A percentile compares a stretch with the other conserved stretches of the same genome.
phyloP scores from a whole-genome alignment of 2,329 filamentous ascomycete genomes.

The Aspergillus ruber region DNA sequence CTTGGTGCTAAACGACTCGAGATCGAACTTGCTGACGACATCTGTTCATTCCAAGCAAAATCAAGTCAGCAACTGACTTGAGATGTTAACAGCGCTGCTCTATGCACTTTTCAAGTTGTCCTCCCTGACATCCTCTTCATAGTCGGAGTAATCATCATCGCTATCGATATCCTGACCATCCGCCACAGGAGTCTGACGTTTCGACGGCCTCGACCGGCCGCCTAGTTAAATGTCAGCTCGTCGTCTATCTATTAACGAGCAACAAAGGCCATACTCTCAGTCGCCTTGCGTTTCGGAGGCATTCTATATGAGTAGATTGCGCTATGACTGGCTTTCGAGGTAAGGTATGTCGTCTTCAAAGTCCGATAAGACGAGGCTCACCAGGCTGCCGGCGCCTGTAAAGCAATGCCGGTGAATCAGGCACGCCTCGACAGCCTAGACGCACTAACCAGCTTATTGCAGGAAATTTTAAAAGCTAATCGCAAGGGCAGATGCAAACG shows the following conservation, averaged over 20 bases:
- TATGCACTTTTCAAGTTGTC: conserved; percentile 42
- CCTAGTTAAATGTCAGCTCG: conserved; percentile 34
- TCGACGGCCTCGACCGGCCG: conserved; percentile 40
- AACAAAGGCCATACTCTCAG: conserved; percentile 39
- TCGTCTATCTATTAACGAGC: conserved; percentile 13
- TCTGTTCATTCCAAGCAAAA: conserved; percentile 18
- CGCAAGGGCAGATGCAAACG: neutral
- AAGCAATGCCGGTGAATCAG: neutral
- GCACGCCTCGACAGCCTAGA: too few species aligned
- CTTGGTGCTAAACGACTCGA: conserved; percentile 45
- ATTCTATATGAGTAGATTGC: conserved; percentile 37
- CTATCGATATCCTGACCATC: conserved; percentile 39
- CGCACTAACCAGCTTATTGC: too few species aligned
- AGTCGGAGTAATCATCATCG: conserved; percentile 54
- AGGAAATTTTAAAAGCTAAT: too few species aligned
- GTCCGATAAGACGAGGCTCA: neutral
- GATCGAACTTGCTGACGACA: conserved; percentile 49
- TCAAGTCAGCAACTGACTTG: conserved; percentile 16
- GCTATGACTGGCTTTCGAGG: too few species aligned
- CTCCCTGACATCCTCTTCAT: conserved; percentile 43
- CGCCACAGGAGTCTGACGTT: conserved; percentile 43
- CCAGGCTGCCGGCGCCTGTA: neutral
- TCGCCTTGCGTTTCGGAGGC: conserved; percentile 67
- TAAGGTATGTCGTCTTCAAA: neutral
- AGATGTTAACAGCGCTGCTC: conserved; percentile 7